Base-by-base conservation (phyloP, 2,329 filamentous ascomycete genomes). In the Knufia fluminis region DNA sequence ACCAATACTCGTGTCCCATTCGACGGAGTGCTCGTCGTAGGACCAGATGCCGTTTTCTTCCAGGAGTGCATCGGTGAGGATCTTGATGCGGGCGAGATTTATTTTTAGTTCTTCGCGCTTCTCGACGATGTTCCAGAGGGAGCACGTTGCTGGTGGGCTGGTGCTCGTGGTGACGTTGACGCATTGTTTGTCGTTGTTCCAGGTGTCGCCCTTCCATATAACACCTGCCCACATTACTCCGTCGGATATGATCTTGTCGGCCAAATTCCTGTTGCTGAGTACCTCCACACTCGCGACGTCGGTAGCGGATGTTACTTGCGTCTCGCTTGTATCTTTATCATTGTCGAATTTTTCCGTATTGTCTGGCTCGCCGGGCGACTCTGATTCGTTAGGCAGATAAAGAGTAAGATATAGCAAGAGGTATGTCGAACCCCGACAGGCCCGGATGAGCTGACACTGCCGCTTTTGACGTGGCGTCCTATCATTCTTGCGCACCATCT, bases 1-100 rank as follows among this genome's bases (percentile, higher is more conserved):
- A 10, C 56, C 56, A 42, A 59, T 58, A 1, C 54, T 54, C 23
- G 46, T 53, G 45, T 58, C 57, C n/a, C 57, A 24, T 17, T 48
- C 52, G 33, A 55, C 36, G 20, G 49, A 51, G 28, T 57, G 56
- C 39, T 59, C 54, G 10, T 54, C 48, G 23, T 41, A 24, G 40
- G 36, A 4, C 42, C 33, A 42, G 4, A 31, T 31, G 14, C 41
- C 39, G 23, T 51, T 51, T 7, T 45, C 44, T 32, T 57, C 54
- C 32, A 59, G 54, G 19, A 59, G 48, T 16, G 38, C 46, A 40
- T 59, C 57, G 32, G 39, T 44, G 10, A 58, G 54, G 2, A 59
- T 49, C 7, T 58, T 39, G 9, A 59, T 22, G 23, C 57, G 52
- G 10, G 56, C 54, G 16, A 59, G 54, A 48, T 59, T 56, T 8